Evolutionary conservation across 1,284 basidiomycete genomes (phyloP).

Genomic region (Cutaneotrichosporon dermatis): DNA sequence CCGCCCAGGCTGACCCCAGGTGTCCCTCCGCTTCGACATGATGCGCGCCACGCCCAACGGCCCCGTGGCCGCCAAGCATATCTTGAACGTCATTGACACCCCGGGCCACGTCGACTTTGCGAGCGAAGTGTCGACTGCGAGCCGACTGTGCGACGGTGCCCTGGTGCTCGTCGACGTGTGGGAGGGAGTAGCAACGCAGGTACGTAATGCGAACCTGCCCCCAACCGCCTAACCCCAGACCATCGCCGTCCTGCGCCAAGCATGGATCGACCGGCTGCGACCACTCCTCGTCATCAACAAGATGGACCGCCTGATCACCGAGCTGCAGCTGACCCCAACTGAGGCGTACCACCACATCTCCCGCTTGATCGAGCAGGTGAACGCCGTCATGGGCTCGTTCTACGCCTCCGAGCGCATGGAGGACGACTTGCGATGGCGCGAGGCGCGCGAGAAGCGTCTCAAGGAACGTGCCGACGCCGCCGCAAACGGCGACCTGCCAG

Average conservation of each 20-base stretch:
- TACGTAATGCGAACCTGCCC: conserved; percentile 42
- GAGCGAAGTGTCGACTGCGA: conserved; percentile 91
- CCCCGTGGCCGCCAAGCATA: conserved; percentile 37
- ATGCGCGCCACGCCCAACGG: conserved; percentile 55
- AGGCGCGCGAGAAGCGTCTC: conserved; percentile 79
- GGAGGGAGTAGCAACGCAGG: conserved; percentile 97
- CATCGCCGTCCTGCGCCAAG: conserved; percentile 89
- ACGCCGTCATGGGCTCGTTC: conserved; percentile 95
- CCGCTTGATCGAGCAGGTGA: conserved; percentile 93
- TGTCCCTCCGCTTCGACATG: conserved; percentile 74
- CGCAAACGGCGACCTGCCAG: conserved; percentile 37
- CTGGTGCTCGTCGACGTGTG: conserved; percentile 96
- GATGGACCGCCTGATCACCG: conserved; percentile 89
- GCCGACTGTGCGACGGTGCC: conserved; percentile 89
- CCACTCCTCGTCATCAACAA: conserved; percentile 98
- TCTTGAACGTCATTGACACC: conserved; percentile 89
- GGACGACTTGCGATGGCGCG: conserved; percentile 88
- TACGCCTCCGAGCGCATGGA: conserved; percentile 97
- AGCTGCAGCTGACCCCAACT: conserved; percentile 82
- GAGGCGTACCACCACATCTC: conserved; percentile 94
- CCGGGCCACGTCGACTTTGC: conserved; percentile 99
- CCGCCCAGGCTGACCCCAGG: conserved; percentile 15
- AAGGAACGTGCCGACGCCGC: conserved; percentile 63
- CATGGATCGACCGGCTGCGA: conserved; percentile 82
- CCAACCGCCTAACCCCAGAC: conserved; percentile 57